phyloP scores from a whole-genome alignment of 2,329 filamentous ascomycete species.

The Apiospora rasikravindrae region DNA sequence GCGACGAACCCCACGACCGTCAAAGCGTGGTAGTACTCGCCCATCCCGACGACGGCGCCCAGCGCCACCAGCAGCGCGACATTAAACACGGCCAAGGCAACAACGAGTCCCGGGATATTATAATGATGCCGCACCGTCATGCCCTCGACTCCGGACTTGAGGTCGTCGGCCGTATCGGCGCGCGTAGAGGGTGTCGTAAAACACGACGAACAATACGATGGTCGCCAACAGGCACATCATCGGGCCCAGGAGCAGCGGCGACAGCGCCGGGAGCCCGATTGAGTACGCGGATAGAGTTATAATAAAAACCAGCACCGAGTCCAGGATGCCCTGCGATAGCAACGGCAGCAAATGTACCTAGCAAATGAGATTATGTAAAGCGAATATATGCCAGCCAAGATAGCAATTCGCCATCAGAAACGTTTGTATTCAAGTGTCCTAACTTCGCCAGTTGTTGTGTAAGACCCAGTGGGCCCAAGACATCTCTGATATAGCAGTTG shows the following conservation, averaged over 20 bases:
- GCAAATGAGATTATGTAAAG: constrained; percentile 52
- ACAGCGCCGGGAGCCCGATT: constrained; percentile 49
- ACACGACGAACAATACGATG: constrained; percentile 13
- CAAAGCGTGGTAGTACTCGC: neutral
- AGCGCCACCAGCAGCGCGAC: neutral
- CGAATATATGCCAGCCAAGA: too few species aligned
- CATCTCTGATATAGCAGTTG: too few species aligned
- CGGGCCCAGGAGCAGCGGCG: constrained; percentile 39
- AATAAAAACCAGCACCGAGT: constrained; percentile 55
- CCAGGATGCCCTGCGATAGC: constrained; percentile 57
- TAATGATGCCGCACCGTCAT: constrained; percentile 51
- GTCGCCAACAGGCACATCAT: constrained; percentile 3
- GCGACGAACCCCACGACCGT: neutral
- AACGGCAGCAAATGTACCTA: constrained; percentile 58
- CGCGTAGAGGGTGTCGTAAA: constrained; percentile 35
- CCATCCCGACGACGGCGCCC: neutral
- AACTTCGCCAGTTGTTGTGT: too few species aligned
- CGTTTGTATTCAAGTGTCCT: too few species aligned
- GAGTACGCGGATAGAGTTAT: constrained; percentile 53
- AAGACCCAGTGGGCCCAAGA: too few species aligned
- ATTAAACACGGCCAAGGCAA: neutral
- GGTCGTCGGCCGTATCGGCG: constrained; percentile 57
- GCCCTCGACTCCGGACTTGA: constrained; percentile 53
- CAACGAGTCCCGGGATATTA: constrained; percentile 27
- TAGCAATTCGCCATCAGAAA: too few species aligned